Evolutionary conservation across 2,329 filamentous ascomycete genomes (phyloP).

Genomic region (Hypoxylon sp.): DNA sequence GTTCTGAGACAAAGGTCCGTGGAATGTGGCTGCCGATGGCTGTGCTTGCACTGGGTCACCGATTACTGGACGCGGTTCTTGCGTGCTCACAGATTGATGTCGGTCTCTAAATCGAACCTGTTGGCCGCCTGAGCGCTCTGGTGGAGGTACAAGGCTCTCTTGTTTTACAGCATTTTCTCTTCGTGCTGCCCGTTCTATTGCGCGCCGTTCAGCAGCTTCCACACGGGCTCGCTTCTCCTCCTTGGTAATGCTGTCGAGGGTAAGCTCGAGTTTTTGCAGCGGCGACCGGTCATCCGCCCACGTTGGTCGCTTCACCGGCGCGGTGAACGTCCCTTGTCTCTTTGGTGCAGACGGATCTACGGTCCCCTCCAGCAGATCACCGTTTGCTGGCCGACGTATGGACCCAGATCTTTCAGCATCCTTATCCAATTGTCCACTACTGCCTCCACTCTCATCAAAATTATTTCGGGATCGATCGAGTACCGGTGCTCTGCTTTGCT

Average conservation of each 20-base stretch:
- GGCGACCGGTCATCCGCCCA: slow-evolving; percentile 89
- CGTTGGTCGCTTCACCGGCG: slow-evolving; percentile 65
- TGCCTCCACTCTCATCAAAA: slow-evolving; percentile 50
- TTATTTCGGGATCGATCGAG: slow-evolving; percentile 52
- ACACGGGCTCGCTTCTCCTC: slow-evolving; percentile 92
- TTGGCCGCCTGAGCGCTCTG: slow-evolving; percentile 49
- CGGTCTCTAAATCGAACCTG: slow-evolving; percentile 55
- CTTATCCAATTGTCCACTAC: slow-evolving; percentile 38
- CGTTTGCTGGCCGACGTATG: slow-evolving; percentile 50
- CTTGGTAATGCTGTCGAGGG: slow-evolving; percentile 92
- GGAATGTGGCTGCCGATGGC: slow-evolving; percentile 47
- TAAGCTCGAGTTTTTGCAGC: slow-evolving; percentile 92
- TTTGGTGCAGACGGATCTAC: slow-evolving; percentile 49
- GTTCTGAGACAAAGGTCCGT: slow-evolving; percentile 53
- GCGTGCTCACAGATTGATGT: slow-evolving; percentile 46
- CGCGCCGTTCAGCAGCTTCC: slow-evolving; percentile 82
- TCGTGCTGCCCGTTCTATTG: slow-evolving; percentile 71
- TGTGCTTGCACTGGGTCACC: slow-evolving; percentile 49
- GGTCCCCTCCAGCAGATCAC: slow-evolving; percentile 47
- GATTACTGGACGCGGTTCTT: slow-evolving; percentile 44
- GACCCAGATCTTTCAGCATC: slow-evolving; percentile 45
- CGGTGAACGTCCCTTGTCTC: slow-evolving; percentile 58
- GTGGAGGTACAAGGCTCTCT: slow-evolving; percentile 32
- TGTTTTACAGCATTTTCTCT: slow-evolving; percentile 43
- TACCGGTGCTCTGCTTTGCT: slow-evolving; percentile 47